phyloP scores from a whole-genome alignment of 2,329 filamentous ascomycete genomes.

The Aspergillus neotritici region DNA sequence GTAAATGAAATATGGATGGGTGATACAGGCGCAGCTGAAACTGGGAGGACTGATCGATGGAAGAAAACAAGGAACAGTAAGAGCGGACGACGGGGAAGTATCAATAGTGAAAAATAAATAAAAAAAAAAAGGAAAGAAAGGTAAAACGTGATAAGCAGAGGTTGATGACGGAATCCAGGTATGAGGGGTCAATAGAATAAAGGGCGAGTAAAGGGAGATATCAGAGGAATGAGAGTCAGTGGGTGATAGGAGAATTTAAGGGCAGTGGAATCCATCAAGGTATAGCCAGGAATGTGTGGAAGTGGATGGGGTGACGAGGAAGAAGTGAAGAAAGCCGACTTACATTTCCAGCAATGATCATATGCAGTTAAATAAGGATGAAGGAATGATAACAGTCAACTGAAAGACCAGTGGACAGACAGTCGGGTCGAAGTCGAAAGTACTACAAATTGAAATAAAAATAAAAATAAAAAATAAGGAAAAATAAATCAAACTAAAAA shows the following conservation, averaged over 20 bases:
- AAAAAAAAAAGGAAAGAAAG: constrained; percentile 4
- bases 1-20: constrained; percentile 1
- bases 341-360: too few species aligned
- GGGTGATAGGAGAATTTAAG: background rate
- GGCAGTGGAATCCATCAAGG: too few species aligned
- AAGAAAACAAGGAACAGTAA: constrained; percentile 6
- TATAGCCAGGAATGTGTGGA: background rate
- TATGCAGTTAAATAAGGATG: background rate
- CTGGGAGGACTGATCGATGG: background rate
- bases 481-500: constrained; percentile 7
- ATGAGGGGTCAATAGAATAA: background rate
- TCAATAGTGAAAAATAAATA: background rate
- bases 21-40: constrained; percentile 1
- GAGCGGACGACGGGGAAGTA: too few species aligned
- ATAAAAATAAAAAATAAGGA: background rate
- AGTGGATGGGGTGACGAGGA: background rate
- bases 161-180: constrained; percentile 1
- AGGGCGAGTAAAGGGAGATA: constrained; percentile 7
- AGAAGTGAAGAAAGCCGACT: background rate
- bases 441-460: background rate
- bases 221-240: constrained; percentile 5
- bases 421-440: too few species aligned
- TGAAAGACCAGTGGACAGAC: background rate
- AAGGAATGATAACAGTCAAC: background rate
- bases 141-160: constrained; percentile 4